Base-by-base conservation (phyloP, 2,329 filamentous ascomycete species). In the Cladosporium oxysporum region DNA sequence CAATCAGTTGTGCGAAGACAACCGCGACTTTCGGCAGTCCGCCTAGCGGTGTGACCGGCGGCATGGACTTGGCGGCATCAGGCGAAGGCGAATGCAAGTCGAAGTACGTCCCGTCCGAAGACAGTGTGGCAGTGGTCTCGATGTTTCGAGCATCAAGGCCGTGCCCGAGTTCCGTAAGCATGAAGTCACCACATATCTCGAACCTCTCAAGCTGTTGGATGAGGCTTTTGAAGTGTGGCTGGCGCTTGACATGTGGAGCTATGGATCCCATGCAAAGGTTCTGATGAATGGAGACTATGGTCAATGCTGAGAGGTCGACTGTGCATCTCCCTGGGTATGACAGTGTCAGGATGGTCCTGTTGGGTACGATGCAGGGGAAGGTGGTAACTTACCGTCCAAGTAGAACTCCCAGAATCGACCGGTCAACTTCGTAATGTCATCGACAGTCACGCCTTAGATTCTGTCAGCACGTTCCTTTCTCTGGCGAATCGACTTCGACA, bases 131-230 rank as follows among this genome's bases (percentile, higher is more conserved):
- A 3, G 64, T 66, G 1, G 64, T 62, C 23, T 66, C 44, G n/a
- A 66, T 61, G 29, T 62, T 66, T 3, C 58, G 58, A 14, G 64
- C 64, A 26, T 66, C 64, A 1, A 66, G 64, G 18, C 64, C 64
- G 49, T 62, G 64, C n/a, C 64, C 64, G 23, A 66, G 23, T 31
- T 66, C 64, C 8, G 64, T 66, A 2, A 66, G 64, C 64, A 66
- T 66, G 58, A 62, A 66, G 23, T 66, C 33, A 5, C 64, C 64
- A 21, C 64, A 66, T 12, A 66, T 18, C 10, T 26, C 16, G 44
- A 66, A 66, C 7, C 21, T 41, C 21, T 62, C 53, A 3, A 58
- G 53, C 14, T 37, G 18, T 14, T 58, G 18, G n/a, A 58, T 5
- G 2, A 58, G 53, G 18, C 8, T 26, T 14, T 21, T 21, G 11